These are phyloP conservation scores for Geranium incanum DNA, from an alignment of 441 rosid genomes.

Conservation along the genomic window DNA sequence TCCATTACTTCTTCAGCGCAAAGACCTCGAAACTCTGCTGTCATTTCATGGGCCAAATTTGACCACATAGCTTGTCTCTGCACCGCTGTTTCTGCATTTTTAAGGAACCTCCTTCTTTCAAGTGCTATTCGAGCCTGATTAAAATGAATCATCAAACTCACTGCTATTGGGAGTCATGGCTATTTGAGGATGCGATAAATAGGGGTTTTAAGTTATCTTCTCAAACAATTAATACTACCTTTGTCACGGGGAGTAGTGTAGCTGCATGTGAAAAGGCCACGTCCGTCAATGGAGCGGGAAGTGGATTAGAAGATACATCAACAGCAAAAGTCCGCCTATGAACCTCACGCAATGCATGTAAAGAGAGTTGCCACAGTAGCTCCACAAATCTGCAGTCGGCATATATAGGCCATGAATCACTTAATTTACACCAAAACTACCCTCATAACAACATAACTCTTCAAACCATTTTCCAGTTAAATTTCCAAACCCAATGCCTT, in stretches of 20 bases:
- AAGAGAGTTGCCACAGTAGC: constrained; percentile 95
- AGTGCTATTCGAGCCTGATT: constrained; percentile 92
- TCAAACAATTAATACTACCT: constrained; percentile 36
- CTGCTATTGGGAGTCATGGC: constrained; percentile 6
- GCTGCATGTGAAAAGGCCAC: constrained; percentile 99
- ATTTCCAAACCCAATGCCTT: background rate
- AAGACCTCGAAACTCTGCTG: constrained; percentile 98
- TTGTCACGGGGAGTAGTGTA: constrained; percentile 89
- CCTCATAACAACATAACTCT: background rate
- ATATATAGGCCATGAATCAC: constrained; percentile 5
- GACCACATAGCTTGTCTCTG: constrained; percentile 99
- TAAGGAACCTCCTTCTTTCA: constrained; percentile 83
- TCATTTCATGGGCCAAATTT: constrained; percentile 98
- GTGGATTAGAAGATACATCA: constrained; percentile 78
- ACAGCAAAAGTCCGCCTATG: constrained; percentile 85
- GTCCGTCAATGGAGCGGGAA: constrained; percentile 91
- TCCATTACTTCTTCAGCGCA: constrained; percentile 93
- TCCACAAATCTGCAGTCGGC: constrained; percentile 83
- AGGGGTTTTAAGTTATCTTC: background rate
- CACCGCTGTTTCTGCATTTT: constrained; percentile 92
- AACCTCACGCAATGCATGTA: constrained; percentile 96
- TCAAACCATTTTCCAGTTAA: background rate
- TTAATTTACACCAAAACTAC: background rate
- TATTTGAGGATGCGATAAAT: background rate
- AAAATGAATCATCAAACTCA: constrained; percentile 20